Evolutionary conservation across 352 stramenopile genomes (phyloP), one percentile per base, ranked within the genome.

Genomic region (Pythium aphanidermatum): DNA sequence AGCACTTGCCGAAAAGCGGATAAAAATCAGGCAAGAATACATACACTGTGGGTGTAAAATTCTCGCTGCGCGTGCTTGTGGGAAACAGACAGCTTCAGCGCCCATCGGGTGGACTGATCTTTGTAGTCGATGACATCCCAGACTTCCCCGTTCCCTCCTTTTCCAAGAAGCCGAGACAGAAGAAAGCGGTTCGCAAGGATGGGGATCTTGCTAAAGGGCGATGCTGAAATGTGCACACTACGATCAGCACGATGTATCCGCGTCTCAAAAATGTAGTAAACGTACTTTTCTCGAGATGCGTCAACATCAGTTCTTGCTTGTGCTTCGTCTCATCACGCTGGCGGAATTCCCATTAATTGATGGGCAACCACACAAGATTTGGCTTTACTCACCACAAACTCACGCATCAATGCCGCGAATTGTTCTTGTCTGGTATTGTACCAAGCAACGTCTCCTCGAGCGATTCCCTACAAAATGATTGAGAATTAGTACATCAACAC

Each of bases 61-160:
- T 90, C 78, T 37, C 68, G 70, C 39, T 79, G 66, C 7, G 75
- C 73, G 36, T 90, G 75, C 47, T 77, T 68, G 55, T 80, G 66
- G 1, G 75, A 87, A 10, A 75, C 81, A 25, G 78, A 90, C 4
- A 90, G 56, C 47, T 90, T 90, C 16, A 90, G 47, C 20, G 78
- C 78, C 25, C 72, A 86, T 3, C 53, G 46, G 21, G 68, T 58
- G 34, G 85, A 79, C 24, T 80, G 55, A 46, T 86, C 68, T 20
- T 63, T 68, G 39, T 81, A 90, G 61, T 90, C 78, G 13, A 90
- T 49, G n/a, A 87, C 69, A 27, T 84, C 75, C 78, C 78, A 90
- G 2, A 90, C 78, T 62, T 90, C 78, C 30, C 78, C 78, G 31
- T 90, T 87, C 25, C 78, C 78, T 42, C 78, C 78, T 46, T 82